Conservation (phyloP, 2,329 filamentous ascomycete species). For the Dothistroma septosporum region DNA sequence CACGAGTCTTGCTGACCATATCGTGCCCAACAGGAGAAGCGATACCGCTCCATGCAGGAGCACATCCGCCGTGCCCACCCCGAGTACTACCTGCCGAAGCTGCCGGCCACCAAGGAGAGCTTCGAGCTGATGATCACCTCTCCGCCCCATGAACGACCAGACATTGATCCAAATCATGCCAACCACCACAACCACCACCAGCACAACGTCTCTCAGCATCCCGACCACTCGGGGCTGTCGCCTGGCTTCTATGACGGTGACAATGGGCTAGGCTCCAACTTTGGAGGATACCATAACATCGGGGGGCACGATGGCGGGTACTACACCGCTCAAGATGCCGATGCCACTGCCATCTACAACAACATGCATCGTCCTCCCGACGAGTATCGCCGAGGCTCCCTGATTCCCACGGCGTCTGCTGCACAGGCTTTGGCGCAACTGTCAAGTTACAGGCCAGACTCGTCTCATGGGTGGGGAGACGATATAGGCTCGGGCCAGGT, state of each 20-base stretch:
- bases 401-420: constrained; percentile 67
- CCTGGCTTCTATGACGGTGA: constrained; percentile 33
- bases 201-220: constrained; percentile 28
- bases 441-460: constrained; percentile 70
- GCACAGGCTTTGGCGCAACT: constrained; percentile 85
- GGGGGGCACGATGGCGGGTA: constrained; percentile 43
- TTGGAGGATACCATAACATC: constrained; percentile 34
- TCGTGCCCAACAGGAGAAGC: constrained; percentile 66
- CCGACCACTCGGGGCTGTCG: constrained; percentile 38
- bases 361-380: constrained; percentile 59
- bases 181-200: constrained; percentile 25
- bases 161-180: constrained; percentile 41
- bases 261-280: constrained; percentile 33
- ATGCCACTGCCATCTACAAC: constrained; percentile 55
- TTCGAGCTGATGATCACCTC: constrained; percentile 95
- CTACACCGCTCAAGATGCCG: constrained; percentile 53
- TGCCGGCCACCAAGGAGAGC: constrained; percentile 96
- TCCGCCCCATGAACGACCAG: constrained; percentile 67
- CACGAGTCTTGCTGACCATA: constrained; percentile 31
- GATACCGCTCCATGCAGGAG: constrained; percentile 98
- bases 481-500: constrained; percentile 34
- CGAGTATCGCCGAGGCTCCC: constrained; percentile 61
- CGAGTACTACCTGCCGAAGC: constrained; percentile 95
- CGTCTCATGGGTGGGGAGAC: constrained; percentile 57
- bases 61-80: constrained; percentile 96